Evolutionary conservation across 2,329 filamentous ascomycete species (phyloP).

Genomic region (Colletotrichum gigasporum): DNA sequence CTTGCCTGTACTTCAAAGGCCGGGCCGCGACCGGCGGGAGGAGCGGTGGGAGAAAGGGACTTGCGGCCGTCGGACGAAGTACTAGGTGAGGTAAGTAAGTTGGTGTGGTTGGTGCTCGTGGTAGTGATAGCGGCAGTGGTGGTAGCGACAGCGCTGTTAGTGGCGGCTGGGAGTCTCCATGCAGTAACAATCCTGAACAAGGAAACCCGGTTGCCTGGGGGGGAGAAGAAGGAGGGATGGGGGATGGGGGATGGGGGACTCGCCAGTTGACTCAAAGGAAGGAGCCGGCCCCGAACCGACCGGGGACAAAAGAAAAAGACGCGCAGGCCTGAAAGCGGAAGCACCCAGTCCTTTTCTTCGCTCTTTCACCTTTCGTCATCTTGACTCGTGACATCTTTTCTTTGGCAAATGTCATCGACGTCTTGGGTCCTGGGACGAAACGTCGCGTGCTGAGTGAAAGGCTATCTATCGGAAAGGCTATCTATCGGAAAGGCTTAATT

Average conservation of each 20-base stretch:
- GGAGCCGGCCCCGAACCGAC: too few species aligned
- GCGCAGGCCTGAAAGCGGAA: constrained; percentile 2
- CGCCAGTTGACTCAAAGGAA: too few species aligned
- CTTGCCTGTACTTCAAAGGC: not conserved
- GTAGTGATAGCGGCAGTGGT: not conserved
- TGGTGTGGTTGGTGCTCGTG: not conserved
- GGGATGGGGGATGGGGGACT: too few species aligned
- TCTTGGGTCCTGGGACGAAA: not conserved
- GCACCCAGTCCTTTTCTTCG: not conserved
- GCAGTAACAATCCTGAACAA: not conserved
- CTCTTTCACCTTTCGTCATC: not conserved
- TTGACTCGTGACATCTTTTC: constrained; percentile 17
- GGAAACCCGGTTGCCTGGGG: constrained; percentile 3
- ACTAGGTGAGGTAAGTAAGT: too few species aligned
- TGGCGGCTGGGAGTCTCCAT: not conserved
- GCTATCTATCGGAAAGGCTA: too few species aligned
- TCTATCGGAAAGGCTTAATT: too few species aligned
- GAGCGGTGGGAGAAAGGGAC: not conserved
- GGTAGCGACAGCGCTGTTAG: too few species aligned
- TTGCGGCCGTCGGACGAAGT: not conserved
- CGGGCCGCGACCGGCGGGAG: constrained; percentile 8
- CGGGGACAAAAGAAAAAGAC: not conserved
- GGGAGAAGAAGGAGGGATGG: not conserved
- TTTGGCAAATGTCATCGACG: not conserved
- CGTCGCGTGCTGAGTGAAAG: too few species aligned